A percentile compares a stretch with the other conserved stretches of the same genome.
phyloP scores from a whole-genome alignment of 1,284 basidiomycete species.

The Caloboletus inedulis region DNA sequence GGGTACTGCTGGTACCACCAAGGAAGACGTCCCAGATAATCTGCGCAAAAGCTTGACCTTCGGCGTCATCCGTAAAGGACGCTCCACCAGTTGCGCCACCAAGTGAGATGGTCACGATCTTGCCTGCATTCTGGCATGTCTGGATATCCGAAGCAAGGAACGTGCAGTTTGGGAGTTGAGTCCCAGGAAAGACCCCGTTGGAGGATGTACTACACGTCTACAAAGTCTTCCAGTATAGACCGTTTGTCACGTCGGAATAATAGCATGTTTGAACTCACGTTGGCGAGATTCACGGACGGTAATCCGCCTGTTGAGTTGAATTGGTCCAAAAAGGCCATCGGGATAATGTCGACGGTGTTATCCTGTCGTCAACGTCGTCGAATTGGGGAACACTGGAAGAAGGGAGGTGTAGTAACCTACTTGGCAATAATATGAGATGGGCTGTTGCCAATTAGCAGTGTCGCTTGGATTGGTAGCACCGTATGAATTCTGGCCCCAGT shows the following conservation, averaged over 20 bases:
- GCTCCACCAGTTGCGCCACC: constrained; percentile 60
- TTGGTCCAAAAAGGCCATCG: constrained; percentile 57
- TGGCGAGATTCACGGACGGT: constrained; percentile 60
- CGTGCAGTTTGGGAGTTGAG: constrained; percentile 55
- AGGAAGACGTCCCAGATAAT: constrained; percentile 67
- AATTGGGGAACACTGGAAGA: background rate
- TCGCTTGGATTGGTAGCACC: constrained; percentile 26
- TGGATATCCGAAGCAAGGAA: constrained; percentile 55
- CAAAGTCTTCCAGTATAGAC: background rate
- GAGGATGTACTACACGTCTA: constrained; percentile 41
- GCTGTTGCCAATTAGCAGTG: constrained; percentile 29
- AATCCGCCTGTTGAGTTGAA: constrained; percentile 55
- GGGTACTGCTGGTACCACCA: constrained; percentile 43
- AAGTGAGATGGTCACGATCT: constrained; percentile 62
- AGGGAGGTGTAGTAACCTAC: constrained; percentile 3
- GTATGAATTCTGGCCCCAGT: constrained; percentile 36
- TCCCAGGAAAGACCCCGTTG: constrained; percentile 50
- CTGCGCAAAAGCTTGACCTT: constrained; percentile 53
- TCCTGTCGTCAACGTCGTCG: constrained; percentile 6
- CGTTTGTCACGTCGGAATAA: background rate
- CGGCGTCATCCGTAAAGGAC: constrained; percentile 46
- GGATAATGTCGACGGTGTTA: constrained; percentile 38
- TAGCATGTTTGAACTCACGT: constrained; percentile 37
- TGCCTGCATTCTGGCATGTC: constrained; percentile 60
- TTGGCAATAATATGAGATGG: constrained; percentile 28